Percentiles rank a stretch among this genome's conserved stretches.
Conservation (phyloP, 371 early-diverging fungal species). For the Mortierella sp. region DNA sequence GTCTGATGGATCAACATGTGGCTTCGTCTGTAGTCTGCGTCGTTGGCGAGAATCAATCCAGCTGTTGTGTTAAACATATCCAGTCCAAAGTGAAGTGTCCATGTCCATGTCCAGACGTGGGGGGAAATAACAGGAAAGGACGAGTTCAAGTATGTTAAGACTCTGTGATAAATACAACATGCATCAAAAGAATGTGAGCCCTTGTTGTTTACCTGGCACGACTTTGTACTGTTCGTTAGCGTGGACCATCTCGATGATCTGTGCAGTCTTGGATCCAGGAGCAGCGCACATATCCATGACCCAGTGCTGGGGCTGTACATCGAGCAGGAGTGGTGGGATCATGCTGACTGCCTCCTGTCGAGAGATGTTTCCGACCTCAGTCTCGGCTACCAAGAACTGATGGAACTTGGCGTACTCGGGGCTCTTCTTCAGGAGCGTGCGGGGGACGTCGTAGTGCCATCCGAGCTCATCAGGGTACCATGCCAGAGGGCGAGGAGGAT, state of each 20-base stretch:
- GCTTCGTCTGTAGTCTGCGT: conserved; percentile 91
- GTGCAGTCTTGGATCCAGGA: conserved; percentile 92
- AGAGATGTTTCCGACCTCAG: conserved; percentile 95
- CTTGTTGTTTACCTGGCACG: conserved; percentile 64
- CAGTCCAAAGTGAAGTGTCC: neutral
- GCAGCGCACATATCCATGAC: conserved; percentile 94
- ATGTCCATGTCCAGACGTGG: conserved; percentile 6
- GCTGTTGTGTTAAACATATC: conserved; percentile 43
- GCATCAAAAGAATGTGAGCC: neutral
- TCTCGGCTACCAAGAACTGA: conserved; percentile 93
- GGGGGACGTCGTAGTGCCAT: conserved; percentile 84
- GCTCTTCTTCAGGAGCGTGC: conserved; percentile 78
- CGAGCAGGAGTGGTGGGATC: conserved; percentile 97
- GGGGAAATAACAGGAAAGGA: no score
- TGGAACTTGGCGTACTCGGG: conserved; percentile 86
- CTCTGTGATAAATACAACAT: no score
- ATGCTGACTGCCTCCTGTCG: conserved; percentile 99
- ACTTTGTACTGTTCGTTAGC: conserved; percentile 70
- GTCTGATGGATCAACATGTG: conserved; percentile 97
- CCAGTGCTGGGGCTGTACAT: conserved; percentile 90
- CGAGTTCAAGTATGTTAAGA: no score
- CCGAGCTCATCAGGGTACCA: conserved; percentile 93
- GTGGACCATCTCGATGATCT: conserved; percentile 94
- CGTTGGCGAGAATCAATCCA: conserved; percentile 99
- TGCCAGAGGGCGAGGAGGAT: conserved; percentile 81